These are phyloP conservation scores for Ligustrum vulgare DNA, from an alignment of 257 asterid species.

Conservation along the genomic window DNA sequence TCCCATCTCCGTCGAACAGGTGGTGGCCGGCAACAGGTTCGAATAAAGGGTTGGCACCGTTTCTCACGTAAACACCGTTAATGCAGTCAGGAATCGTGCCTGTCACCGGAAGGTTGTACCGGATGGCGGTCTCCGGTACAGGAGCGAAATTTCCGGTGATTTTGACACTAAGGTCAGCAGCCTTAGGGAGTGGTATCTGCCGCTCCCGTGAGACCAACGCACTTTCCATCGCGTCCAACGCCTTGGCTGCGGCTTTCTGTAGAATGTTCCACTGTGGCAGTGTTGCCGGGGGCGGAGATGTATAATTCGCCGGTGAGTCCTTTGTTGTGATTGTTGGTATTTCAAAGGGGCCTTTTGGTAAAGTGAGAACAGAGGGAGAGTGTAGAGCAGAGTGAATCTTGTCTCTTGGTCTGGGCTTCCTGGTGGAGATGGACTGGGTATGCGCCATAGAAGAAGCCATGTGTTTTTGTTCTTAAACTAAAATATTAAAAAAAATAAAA, in stretches of 20 bases:
- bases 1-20: slow-evolving; percentile 77
- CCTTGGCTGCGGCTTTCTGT: slow-evolving; percentile 43
- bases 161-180: slow-evolving; percentile 59
- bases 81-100: slow-evolving; percentile 54
- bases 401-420: slow-evolving; percentile 20
- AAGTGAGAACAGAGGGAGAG: slow-evolving; percentile 36
- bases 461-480: background rate
- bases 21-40: slow-evolving; percentile 66
- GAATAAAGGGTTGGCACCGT: slow-evolving; percentile 78
- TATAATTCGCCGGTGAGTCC: background rate
- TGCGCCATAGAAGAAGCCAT: slow-evolving; percentile 36
- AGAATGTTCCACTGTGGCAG: slow-evolving; percentile 46
- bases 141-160: slow-evolving; percentile 67
- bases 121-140: slow-evolving; percentile 56
- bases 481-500: too few relatives aligned
- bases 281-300: background rate
- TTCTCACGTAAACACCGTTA: slow-evolving; percentile 58
- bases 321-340: slow-evolving; percentile 8
- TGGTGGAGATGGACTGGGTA: slow-evolving; percentile 27
- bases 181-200: slow-evolving; percentile 44
- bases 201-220: slow-evolving; percentile 46
- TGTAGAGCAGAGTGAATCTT: slow-evolving; percentile 34
- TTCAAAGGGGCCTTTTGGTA: slow-evolving; percentile 31
- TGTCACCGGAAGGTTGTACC: slow-evolving; percentile 40
- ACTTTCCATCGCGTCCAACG: slow-evolving; percentile 44